Percentiles rank a stretch among this genome's conserved stretches.
phyloP scores from a whole-genome alignment of 1,284 basidiomycete genomes.

The Pyrrhoderma noxium region DNA sequence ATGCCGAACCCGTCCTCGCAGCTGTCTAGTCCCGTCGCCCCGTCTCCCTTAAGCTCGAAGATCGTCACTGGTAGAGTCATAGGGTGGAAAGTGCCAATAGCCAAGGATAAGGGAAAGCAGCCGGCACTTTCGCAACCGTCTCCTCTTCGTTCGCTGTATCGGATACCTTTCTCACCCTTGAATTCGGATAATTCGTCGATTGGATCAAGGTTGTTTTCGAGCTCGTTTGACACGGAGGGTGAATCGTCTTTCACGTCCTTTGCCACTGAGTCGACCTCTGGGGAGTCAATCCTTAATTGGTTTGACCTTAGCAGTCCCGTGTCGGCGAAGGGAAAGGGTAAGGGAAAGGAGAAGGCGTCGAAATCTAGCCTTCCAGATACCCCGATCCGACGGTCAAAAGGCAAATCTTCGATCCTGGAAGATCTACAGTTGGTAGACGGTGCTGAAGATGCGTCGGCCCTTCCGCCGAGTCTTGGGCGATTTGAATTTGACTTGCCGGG shows the following conservation, averaged over 20 bases:
- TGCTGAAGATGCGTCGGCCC: background rate
- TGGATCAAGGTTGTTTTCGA: background rate
- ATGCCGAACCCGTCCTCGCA: background rate
- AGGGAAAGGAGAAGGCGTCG: background rate
- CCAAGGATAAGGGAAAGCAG: constrained; percentile 5
- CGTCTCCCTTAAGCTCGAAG: constrained; percentile 16
- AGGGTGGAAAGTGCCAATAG: constrained; percentile 12
- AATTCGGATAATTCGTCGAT: constrained; percentile 1
- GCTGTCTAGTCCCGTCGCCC: constrained; percentile 15
- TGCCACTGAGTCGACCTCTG: constrained; percentile 8
- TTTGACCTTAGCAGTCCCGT: constrained; percentile 10
- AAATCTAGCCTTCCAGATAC: constrained; percentile 12
- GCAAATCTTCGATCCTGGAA: background rate
- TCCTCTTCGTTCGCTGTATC: constrained; percentile 10
- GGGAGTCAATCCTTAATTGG: constrained; percentile 9
- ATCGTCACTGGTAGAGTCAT: constrained; percentile 14
- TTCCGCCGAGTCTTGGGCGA: constrained; percentile 12
- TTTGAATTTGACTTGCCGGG: constrained; percentile 4
- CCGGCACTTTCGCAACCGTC: constrained; percentile 12
- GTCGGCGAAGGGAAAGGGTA: background rate
- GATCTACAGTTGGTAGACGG: constrained; percentile 1
- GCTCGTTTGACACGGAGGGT: constrained; percentile 7
- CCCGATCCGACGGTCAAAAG: constrained; percentile 11
- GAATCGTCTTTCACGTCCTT: constrained; percentile 13
- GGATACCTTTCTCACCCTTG: constrained; percentile 12